These are phyloP conservation scores for Cordyceps sp. DNA, from an alignment of 2,329 filamentous ascomycete species.

Conservation along the genomic window DNA sequence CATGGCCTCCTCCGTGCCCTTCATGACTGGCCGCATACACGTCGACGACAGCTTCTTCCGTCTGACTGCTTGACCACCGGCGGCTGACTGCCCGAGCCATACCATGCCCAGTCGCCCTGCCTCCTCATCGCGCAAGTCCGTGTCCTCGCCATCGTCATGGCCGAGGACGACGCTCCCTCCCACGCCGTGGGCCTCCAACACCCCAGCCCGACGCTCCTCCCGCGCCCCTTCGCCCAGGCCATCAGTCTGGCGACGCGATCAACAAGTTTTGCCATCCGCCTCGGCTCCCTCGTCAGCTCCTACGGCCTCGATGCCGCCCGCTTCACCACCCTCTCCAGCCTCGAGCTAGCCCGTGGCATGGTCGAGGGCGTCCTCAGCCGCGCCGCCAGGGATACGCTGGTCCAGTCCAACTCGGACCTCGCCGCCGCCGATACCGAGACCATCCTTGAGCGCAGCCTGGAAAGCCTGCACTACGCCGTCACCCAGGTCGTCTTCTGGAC, in stretches of 20 bases:
- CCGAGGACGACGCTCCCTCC: neutral
- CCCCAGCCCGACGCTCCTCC: slow-evolving; percentile 33
- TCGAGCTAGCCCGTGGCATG: slow-evolving; percentile 37
- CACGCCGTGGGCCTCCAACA: slow-evolving; percentile 7
- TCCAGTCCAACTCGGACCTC: slow-evolving; percentile 26
- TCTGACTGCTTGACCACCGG: too few relatives aligned
- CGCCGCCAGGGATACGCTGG: slow-evolving; percentile 32
- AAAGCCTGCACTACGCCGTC: slow-evolving; percentile 38
- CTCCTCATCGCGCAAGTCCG: too few relatives aligned
- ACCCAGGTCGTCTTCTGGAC: slow-evolving; percentile 44
- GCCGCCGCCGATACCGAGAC: slow-evolving; percentile 36
- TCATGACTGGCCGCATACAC: too few relatives aligned
- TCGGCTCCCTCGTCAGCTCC: slow-evolving; percentile 33
- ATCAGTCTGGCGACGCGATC: slow-evolving; percentile 45
- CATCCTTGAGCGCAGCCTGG: slow-evolving; percentile 37
- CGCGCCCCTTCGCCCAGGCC: slow-evolving; percentile 36
- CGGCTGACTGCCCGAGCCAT: too few relatives aligned
- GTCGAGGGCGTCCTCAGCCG: slow-evolving; percentile 36
- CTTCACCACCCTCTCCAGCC: slow-evolving; percentile 37
- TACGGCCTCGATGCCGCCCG: slow-evolving; percentile 36
- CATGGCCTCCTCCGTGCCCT: neutral
- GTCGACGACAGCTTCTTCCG: too few relatives aligned
- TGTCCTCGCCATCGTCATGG: neutral
- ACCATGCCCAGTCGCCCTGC: too few relatives aligned
- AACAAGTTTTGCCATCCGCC: slow-evolving; percentile 37